These are phyloP conservation scores for Oxytropis ochrocephala DNA, from an alignment of 306 rosid species.

Conservation along the genomic window DNA sequence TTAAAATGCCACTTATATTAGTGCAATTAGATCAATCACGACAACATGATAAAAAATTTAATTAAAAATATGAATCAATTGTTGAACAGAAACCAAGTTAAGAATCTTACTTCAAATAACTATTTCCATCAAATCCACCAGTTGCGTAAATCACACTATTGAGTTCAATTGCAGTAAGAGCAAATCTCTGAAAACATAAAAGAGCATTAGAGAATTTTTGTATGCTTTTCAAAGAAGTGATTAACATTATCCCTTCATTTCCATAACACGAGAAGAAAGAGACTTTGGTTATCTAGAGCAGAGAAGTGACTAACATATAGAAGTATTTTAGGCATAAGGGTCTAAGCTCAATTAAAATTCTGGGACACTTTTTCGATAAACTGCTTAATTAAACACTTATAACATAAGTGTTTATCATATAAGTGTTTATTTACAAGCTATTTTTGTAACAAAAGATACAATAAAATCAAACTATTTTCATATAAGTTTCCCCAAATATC, in stretches of 20 bases:
- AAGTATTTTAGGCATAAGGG: not conserved
- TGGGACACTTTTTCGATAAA: not conserved
- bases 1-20: conserved; percentile 10
- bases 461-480: not conserved
- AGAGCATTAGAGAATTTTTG: conserved; percentile 8
- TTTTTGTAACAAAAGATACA: too few species aligned
- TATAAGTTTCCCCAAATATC: too few species aligned
- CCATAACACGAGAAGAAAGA: too few species aligned
- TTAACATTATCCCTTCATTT: too few species aligned
- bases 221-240: not conserved
- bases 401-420: too few species aligned
- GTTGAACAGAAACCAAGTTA: conserved; percentile 2
- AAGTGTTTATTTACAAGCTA: too few species aligned
- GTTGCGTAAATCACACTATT: conserved; percentile 67
- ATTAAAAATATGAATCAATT: not conserved
- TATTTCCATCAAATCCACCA: conserved; percentile 78
- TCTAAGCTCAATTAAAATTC: not conserved
- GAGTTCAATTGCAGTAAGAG: conserved; percentile 70
- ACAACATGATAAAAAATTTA: not conserved
- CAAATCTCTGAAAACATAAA: conserved; percentile 59
- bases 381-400: too few species aligned
- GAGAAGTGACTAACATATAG: not conserved
- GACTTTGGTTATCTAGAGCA: too few species aligned
- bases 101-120: conserved; percentile 60
- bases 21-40: not conserved